Percentiles rank a stretch among this genome's conserved stretches.
Evolutionary conservation across 78 protist species (phyloP).

Genomic region (Dictyostelium capitatum): DNA sequence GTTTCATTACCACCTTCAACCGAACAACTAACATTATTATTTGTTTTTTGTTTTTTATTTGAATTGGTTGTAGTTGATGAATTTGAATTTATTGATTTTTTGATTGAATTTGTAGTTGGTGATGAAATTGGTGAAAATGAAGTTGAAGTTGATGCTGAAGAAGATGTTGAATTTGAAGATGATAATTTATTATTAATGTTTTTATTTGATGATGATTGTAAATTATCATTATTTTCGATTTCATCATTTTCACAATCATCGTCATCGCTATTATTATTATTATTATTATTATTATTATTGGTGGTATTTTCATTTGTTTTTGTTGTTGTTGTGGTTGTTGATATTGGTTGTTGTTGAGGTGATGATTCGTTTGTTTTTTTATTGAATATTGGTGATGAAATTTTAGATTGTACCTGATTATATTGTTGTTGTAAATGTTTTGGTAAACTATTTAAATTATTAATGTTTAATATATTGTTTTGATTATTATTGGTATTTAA

Average conservation of each 20-base stretch:
- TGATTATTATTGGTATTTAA: not conserved
- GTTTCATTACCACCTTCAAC: constrained; percentile 4
- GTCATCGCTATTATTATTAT: not conserved
- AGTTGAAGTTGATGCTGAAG: not conserved
- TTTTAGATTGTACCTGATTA: not conserved
- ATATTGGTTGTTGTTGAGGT: not conserved
- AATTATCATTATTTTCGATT: not conserved
- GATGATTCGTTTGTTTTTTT: no score
- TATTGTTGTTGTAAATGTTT: not conserved
- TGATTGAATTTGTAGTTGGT: not conserved
- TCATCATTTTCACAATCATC: not conserved
- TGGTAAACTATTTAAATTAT: not conserved
- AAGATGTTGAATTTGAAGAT: not conserved
- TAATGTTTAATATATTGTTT: not conserved
- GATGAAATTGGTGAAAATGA: not conserved
- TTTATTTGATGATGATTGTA: not conserved
- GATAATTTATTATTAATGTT: not conserved
- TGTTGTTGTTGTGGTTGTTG: not conserved
- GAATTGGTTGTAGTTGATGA: not conserved
- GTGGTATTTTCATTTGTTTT: not conserved
- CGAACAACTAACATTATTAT: not conserved
- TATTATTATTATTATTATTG: not conserved
- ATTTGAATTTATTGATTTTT: no score
- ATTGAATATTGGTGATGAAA: not conserved
- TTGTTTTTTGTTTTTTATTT: not conserved